phyloP scores from a whole-genome alignment of 208 protist species.

The Borovskyia barvae region DNA sequence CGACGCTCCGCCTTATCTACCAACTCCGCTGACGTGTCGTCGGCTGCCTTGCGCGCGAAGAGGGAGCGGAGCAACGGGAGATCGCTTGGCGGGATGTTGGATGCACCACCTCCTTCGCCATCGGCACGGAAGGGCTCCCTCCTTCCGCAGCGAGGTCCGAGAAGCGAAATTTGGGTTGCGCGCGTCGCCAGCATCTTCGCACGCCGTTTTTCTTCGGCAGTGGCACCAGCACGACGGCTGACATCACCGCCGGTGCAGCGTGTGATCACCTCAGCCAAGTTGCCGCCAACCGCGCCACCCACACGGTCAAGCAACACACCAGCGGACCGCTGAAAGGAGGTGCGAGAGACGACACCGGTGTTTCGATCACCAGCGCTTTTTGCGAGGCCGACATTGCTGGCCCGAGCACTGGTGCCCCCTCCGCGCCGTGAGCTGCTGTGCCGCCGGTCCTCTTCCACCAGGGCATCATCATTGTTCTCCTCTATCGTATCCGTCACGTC shows the following conservation, averaged over 20 bases:
- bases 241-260: constrained; percentile 19
- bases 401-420: neutral
- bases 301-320: neutral
- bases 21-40: constrained; percentile 26
- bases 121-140: too few relatives aligned
- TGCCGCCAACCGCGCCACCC: neutral
- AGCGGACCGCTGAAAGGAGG: too few relatives aligned
- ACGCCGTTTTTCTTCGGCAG: neutral
- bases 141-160: too few relatives aligned
- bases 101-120: neutral
- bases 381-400: neutral
- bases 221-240: neutral
- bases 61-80: constrained; percentile 25
- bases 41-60: constrained; percentile 22
- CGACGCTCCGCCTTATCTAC: constrained; percentile 18
- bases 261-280: constrained; percentile 7
- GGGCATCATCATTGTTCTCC: neutral
- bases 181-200: neutral
- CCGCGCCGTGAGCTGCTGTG: neutral
- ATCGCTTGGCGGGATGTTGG: neutral
- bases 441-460: neutral
- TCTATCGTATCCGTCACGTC: neutral
- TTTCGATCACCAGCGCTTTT: neutral
- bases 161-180: too few relatives aligned
- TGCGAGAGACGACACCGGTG: neutral